Base-by-base conservation (phyloP, 2,329 filamentous ascomycete genomes). In the Sporothrix brunneoviolacea region DNA sequence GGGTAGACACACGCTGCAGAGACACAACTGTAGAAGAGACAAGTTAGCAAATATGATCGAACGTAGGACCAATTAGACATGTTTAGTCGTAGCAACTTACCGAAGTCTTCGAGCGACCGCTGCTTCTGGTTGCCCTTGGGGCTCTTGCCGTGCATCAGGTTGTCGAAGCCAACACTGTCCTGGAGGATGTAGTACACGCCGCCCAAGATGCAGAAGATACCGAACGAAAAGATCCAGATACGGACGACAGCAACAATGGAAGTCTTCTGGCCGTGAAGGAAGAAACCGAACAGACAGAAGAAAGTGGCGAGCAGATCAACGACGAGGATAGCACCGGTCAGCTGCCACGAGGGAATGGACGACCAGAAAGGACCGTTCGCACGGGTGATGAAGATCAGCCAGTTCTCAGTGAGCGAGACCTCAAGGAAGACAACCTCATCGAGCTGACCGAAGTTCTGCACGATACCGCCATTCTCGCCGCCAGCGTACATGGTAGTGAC, bases 371-470 rank as follows among this genome's bases (percentile, higher is more conserved):
- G 88, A 63, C 89, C 88, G 70, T 91, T 91, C 71, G 88, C 86
- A 77, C 90, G 88, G 58, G 89, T 95, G 72, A 95, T 91, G 76
- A 95, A 94, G 70, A 95, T 95, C 47, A 95, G 79, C 89, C 90
- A 95, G 74, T 94, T 95, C 77, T 95, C 88, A 54, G 89, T 91
- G 49, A 95, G 80, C 12, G 87, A 88, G 68, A 95, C 88, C 72
- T 95, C 82, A 33, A 95, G 83, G 80, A 95, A 95, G 62, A 95
- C 71, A 52, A 95, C 83, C 60, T 83, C 82, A 60, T 95, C 88
- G 50, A 87, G 73, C 65, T 84, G 79, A 78, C 89, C 89, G 61
- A 85, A 87, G 73, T 93, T 91, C 77, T 95, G 86, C 58, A 91
- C 86, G 61, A 95, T 91, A 79, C 89, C 89, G 61, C 86, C 86